Evolutionary conservation across 106 monocot genomes (phyloP), one percentile per base, ranked within the genome.

Genomic region (Gastrodia elata): DNA sequence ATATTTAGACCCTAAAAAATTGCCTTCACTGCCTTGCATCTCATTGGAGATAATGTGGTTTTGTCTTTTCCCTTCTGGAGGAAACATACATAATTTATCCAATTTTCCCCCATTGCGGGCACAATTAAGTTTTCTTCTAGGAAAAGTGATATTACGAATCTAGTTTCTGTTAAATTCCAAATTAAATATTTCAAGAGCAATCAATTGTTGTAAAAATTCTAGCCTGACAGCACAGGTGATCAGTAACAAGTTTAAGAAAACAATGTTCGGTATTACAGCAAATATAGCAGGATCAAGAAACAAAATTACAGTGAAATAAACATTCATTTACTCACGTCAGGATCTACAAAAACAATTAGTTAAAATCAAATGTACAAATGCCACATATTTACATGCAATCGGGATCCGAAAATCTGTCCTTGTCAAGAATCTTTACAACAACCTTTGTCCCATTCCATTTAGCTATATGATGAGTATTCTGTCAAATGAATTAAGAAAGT

Each of bases 381-480:
- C 57, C 28, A 70, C 70, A 61, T 1, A 33, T 58, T 41, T 96
- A 96, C 96, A 96, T 90, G 89, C 80, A 90, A 44, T 90, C 89
- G 30, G 84, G 81, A 81, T 96, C 92, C 25, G 87, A 80, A 74
- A 77, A 88, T 71, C 70, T 71, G 24, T 92, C 92, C 73, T 92
- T 90, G 79, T 90, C 87, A 71, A 96, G 81, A 73, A 92, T 82
- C 80, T 92, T 96, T 26, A 96, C 90, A 57, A 74, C 71, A 72
- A 96, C 92, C 80, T 92, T 96, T 40, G 96, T 90, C 52, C 92
- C 96, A 74, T 96, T 90, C 96, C 96, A 96, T 55, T 90, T 96
- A 39, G 96, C 96, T 39, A 92, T 81, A 72, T 87, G 90, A 74
- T 74, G 86, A 14, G 75, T 71, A 1, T 76, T 78, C 87, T 87